These are phyloP conservation scores for Serendipita sp. DNA, from an alignment of 768 basidiomycete genomes.

Conservation along the genomic window DNA sequence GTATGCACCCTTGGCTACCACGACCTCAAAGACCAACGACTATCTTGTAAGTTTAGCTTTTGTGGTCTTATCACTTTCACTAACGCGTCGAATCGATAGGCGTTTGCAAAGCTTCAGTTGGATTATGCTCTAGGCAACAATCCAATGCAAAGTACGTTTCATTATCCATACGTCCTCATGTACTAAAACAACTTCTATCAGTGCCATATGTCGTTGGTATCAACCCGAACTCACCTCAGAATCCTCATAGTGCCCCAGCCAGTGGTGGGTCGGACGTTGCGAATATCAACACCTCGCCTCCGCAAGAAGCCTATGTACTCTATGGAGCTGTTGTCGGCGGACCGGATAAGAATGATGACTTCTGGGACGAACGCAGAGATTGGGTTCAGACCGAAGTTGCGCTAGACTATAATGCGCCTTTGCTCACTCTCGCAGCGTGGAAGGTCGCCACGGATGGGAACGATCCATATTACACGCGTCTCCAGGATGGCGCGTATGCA, in stretches of 20 bases:
- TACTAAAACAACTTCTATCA: conserved; percentile 16
- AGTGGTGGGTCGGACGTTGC: conserved; percentile 62
- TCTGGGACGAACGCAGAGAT: conserved; percentile 73
- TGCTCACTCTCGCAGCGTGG: conserved; percentile 74
- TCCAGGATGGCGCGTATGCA: conserved; percentile 53
- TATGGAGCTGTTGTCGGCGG: conserved; percentile 87
- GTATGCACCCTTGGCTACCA: conserved; percentile 62
- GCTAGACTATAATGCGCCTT: conserved; percentile 81
- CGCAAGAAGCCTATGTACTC: conserved; percentile 54
- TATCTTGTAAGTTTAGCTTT: conserved; percentile 38
- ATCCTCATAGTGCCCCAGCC: conserved; percentile 83
- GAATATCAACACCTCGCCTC: conserved; percentile 56
- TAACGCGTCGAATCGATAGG: conserved; percentile 23
- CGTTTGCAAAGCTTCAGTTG: conserved; percentile 60
- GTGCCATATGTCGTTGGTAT: conserved; percentile 76
- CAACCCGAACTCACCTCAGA: conserved; percentile 80
- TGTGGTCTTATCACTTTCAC: conserved; percentile 7
- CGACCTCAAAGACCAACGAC: conserved; percentile 33
- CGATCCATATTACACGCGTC: conserved; percentile 64
- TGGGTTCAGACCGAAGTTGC: conserved; percentile 85
- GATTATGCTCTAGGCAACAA: conserved; percentile 79
- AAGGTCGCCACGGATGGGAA: conserved; percentile 46
- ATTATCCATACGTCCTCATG: neutral
- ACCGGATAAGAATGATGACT: conserved; percentile 58
- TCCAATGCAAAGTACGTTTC: conserved; percentile 61